These are phyloP conservation scores for Gaertneriomyces semiglobifer DNA, from an alignment of 192 early-diverging fungal genomes.

Conservation along the genomic window DNA sequence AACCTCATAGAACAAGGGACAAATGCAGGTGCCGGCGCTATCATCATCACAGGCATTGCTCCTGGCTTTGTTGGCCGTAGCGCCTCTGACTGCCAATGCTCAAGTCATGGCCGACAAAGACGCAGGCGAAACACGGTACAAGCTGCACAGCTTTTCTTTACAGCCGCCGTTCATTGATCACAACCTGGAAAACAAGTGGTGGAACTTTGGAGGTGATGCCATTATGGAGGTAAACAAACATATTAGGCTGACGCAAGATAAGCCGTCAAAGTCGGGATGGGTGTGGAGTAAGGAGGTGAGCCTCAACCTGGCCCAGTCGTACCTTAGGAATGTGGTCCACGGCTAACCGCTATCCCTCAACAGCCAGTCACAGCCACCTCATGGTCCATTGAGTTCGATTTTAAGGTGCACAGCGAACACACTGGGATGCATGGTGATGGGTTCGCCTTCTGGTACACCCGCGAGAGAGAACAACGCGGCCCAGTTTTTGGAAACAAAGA, in stretches of 20 bases:
- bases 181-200: constrained; percentile 65
- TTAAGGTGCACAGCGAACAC: constrained; percentile 75
- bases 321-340: too few species aligned
- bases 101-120: too few species aligned
- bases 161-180: too few species aligned
- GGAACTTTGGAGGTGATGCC: constrained; percentile 90
- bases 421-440: constrained; percentile 88
- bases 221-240: constrained; percentile 82
- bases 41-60: too few species aligned
- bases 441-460: constrained; percentile 92
- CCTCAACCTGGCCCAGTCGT: too few species aligned
- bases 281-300: constrained; percentile 66
- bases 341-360: neutral
- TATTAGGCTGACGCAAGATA: constrained; percentile 82
- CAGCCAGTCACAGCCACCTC: constrained; percentile 62
- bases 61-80: too few species aligned
- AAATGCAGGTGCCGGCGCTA: too few species aligned
- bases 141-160: too few species aligned
- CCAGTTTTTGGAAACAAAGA: constrained; percentile 18
- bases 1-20: too few species aligned
- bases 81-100: too few species aligned
- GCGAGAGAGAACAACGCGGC: constrained; percentile 52
- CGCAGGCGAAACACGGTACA: too few species aligned
- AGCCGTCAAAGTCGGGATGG: constrained; percentile 73
- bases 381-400: constrained; percentile 91